A percentile compares a stretch with the other conserved stretches of the same genome.
These are phyloP conservation scores for Diaporthe batatas DNA, from an alignment of 2,329 filamentous ascomycete genomes.

Conservation along the genomic window DNA sequence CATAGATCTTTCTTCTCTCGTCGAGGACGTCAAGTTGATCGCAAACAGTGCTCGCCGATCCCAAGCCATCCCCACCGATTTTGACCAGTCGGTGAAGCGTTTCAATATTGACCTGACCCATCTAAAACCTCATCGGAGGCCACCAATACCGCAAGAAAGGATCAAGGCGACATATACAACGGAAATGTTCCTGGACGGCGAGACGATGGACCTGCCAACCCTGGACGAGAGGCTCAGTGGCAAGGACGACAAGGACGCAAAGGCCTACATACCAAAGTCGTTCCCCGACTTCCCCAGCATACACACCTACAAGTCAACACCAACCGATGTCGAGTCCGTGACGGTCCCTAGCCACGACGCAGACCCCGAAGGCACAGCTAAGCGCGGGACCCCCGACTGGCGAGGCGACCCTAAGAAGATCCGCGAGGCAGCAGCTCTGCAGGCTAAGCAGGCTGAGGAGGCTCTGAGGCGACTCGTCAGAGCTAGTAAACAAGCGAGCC, in stretches of 20 bases:
- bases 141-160: conserved; percentile 60
- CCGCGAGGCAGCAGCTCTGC: conserved; percentile 69
- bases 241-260: conserved; percentile 66
- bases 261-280: conserved; percentile 68
- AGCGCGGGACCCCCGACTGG: conserved; percentile 46
- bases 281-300: conserved; percentile 75
- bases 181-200: conserved; percentile 52
- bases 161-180: conserved; percentile 55
- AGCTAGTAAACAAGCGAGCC: conserved; percentile 73
- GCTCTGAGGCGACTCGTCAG: conserved; percentile 71
- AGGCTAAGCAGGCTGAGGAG: conserved; percentile 73
- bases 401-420: conserved; percentile 68
- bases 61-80: conserved; percentile 68
- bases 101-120: conserved; percentile 66
- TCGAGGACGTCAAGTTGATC: conserved; percentile 61
- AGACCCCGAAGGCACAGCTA: conserved; percentile 43
- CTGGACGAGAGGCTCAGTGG: conserved; percentile 71
- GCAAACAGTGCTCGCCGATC: conserved; percentile 65
- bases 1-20: conserved; percentile 64
- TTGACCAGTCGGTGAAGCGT: conserved; percentile 64
- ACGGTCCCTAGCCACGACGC: conserved; percentile 48
- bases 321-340: conserved; percentile 55
- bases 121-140: conserved; percentile 69
- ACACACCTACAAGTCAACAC: conserved; percentile 74
- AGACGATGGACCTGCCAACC: conserved; percentile 58